phyloP scores from a whole-genome alignment of 140 eudicot genomes.

The Bidens hawaiensis region DNA sequence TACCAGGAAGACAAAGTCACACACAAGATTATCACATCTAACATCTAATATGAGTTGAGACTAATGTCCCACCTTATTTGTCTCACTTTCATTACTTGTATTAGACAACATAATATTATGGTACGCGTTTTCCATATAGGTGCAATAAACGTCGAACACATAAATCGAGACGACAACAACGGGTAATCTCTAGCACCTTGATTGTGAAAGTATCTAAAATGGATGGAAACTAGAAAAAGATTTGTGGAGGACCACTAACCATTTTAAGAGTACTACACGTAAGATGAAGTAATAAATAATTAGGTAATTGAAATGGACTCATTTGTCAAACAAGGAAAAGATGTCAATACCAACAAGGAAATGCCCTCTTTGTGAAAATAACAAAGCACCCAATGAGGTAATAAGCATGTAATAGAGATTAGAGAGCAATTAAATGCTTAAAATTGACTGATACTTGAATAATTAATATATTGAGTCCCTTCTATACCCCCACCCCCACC shows the following conservation, averaged over 20 bases:
- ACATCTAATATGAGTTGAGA: too few relatives aligned
- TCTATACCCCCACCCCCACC: too few relatives aligned
- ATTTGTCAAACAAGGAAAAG: constrained; percentile 16
- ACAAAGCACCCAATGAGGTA: constrained; percentile 12
- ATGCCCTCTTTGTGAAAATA: constrained; percentile 6
- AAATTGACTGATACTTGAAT: too few relatives aligned
- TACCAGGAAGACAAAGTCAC: too few relatives aligned
- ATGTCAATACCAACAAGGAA: constrained; percentile 4
- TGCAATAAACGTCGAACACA: background rate
- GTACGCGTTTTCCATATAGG: background rate
- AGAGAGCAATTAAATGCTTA: constrained; percentile 18
- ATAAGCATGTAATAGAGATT: constrained; percentile 16
- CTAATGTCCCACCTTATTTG: too few relatives aligned
- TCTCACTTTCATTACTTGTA: too few relatives aligned
- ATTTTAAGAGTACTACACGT: constrained; percentile 22
- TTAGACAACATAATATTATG: background rate
- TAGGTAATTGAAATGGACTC: constrained; percentile 31
- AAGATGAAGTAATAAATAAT: constrained; percentile 16
- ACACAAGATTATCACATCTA: too few relatives aligned
- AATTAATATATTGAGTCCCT: background rate
- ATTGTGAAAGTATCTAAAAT: constrained; percentile 16
- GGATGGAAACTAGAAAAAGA: too few relatives aligned
- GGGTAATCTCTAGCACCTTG: constrained; percentile 9
- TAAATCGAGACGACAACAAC: background rate
- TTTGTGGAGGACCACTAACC: constrained; percentile 23